These are phyloP conservation scores for Asterochloris sp. DNA, from an alignment of 139 green algal species.

Conservation along the genomic window DNA sequence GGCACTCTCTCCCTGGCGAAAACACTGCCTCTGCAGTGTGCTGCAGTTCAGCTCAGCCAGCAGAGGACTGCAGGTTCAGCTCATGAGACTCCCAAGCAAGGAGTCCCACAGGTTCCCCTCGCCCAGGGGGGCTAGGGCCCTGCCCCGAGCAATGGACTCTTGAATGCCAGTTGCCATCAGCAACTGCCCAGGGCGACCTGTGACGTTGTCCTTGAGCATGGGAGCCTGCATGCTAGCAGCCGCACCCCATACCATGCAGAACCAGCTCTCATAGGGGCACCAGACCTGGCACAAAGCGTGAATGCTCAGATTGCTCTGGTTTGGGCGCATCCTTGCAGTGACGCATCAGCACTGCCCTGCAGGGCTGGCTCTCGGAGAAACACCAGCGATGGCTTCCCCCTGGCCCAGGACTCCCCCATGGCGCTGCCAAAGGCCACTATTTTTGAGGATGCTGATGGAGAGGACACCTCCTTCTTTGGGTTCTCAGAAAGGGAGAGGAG, in stretches of 20 bases:
- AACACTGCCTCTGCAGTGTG: too few relatives aligned
- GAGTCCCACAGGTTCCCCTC: too few relatives aligned
- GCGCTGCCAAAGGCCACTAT: conserved; percentile 10
- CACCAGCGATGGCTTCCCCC: conserved; percentile 13
- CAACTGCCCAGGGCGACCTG: too few relatives aligned
- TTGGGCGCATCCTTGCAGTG: not conserved
- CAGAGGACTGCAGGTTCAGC: too few relatives aligned
- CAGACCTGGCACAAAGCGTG: not conserved
- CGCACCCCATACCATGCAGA: not conserved
- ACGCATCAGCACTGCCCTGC: not conserved
- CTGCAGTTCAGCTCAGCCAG: too few relatives aligned
- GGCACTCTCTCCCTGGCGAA: too few relatives aligned
- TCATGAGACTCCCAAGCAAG: too few relatives aligned
- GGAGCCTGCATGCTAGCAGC: not conserved
- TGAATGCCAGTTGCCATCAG: too few relatives aligned
- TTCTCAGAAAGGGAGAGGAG: too few relatives aligned
- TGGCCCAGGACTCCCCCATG: conserved; percentile 13
- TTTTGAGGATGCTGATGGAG: conserved; percentile 16
- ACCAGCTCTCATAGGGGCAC: not conserved
- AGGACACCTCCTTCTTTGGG: conserved; percentile 11
- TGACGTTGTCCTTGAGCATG: not conserved
- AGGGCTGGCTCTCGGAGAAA: not conserved
- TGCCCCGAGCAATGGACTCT: too few relatives aligned
- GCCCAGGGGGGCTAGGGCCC: too few relatives aligned
- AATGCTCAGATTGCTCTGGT: not conserved